phyloP scores from a whole-genome alignment of 148 eudicot species.

The Rhododendron ferrugineum region DNA sequence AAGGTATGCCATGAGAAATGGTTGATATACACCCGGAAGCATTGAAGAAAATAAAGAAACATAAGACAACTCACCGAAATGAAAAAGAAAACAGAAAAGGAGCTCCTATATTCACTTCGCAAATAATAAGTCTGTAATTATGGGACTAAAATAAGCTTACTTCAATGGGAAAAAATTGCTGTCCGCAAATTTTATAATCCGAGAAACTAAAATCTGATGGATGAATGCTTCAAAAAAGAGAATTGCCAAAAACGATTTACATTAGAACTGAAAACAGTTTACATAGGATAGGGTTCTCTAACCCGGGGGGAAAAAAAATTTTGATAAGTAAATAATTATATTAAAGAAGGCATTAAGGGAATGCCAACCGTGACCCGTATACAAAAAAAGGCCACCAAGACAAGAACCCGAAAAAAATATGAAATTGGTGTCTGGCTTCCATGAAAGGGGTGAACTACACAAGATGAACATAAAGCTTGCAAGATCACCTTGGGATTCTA shows the following conservation, averaged over 20 bases:
- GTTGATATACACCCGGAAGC: not conserved
- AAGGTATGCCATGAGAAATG: not conserved
- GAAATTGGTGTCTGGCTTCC: not conserved
- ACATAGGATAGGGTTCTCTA: not conserved
- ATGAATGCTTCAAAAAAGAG: not conserved
- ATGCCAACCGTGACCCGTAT: too few species aligned
- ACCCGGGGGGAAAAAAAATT: not conserved
- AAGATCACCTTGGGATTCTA: not conserved
- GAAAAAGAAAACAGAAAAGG: not conserved
- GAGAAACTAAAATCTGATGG: not conserved
- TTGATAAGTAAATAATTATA: too few species aligned
- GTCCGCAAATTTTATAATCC: not conserved
- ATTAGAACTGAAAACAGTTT: not conserved
- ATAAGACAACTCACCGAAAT: not conserved
- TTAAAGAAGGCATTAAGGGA: too few species aligned
- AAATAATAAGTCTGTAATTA: not conserved
- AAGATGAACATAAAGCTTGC: not conserved
- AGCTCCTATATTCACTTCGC: not conserved
- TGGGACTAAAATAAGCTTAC: not conserved
- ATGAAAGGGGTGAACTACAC: not conserved
- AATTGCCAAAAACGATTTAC: not conserved
- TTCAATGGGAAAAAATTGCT: not conserved
- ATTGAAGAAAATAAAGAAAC: not conserved
- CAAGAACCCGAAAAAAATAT: not conserved
- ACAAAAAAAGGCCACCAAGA: too few species aligned